Percentiles rank a stretch among this genome's conserved stretches.
These are phyloP conservation scores for Candida glucosophila DNA, from an alignment of 1,139 yeast genomes.

Conservation along the genomic window DNA sequence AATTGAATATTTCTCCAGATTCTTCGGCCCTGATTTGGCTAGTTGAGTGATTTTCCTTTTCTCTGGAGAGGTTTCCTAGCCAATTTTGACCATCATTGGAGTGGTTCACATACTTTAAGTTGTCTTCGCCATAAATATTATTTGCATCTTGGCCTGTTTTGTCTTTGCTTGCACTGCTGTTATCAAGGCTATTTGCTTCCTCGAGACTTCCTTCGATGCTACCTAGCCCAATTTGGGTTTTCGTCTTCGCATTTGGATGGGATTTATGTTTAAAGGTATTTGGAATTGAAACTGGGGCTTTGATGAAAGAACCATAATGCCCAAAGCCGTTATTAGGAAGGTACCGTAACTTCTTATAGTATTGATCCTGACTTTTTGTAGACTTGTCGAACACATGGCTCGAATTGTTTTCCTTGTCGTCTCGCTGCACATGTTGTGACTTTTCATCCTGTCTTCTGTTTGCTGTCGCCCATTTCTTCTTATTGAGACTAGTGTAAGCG, in stretches of 20 bases:
- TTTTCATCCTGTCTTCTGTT: neutral
- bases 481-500: neutral
- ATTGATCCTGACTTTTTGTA: conserved; percentile 5
- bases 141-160: neutral
- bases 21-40: neutral
- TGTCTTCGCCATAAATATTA: neutral
- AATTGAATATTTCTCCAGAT: conserved; percentile 6
- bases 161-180: neutral
- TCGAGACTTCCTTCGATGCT: neutral
- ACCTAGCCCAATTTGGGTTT: conserved; percentile 15
- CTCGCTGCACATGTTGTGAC: neutral
- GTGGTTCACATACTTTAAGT: neutral
- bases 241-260: conserved; percentile 39
- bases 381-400: no score
- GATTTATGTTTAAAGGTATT: conserved; percentile 40
- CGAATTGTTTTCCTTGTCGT: neutral
- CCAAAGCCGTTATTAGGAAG: conserved; percentile 26
- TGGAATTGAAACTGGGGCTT: conserved; percentile 31
- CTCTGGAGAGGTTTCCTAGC: conserved; percentile 2
- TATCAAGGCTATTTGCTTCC: conserved; percentile 1
- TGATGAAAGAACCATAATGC: conserved; percentile 13
- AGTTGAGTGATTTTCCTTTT: conserved; percentile 1
- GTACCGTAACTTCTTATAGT: conserved; percentile 28
- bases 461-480: neutral
- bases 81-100: conserved; percentile 1